Evolutionary conservation across 2,329 filamentous ascomycete species (phyloP).

Genomic region (Orbilia blumenaviensis): DNA sequence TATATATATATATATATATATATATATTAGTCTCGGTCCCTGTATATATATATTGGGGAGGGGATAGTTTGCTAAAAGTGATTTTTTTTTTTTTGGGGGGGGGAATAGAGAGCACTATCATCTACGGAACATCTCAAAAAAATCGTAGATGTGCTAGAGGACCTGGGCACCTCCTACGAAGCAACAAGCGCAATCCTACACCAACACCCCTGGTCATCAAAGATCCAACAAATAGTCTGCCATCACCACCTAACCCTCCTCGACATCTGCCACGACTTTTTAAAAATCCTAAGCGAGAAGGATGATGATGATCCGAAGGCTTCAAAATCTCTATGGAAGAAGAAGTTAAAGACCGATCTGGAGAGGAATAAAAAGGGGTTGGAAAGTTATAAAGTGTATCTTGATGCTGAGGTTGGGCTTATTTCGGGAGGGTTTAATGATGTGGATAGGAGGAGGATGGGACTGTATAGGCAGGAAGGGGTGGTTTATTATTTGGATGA

Average conservation of each 20-base stretch:
- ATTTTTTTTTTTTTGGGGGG: too few relatives aligned
- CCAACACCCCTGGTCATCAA: not conserved
- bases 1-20: too few relatives aligned
- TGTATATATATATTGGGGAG: not conserved
- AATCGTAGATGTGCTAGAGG: slow-evolving; percentile 1
- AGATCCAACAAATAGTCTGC: slow-evolving; percentile 1
- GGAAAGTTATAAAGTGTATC: slow-evolving; percentile 3
- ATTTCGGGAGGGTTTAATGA: not conserved
- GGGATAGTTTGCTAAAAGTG: too few relatives aligned
- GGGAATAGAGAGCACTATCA: not conserved
- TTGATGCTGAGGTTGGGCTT: not conserved
- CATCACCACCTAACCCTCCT: slow-evolving; percentile 1
- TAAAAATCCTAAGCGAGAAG: not conserved
- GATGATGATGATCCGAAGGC: not conserved
- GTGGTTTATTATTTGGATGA: not conserved
- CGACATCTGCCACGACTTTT: slow-evolving; percentile 8
- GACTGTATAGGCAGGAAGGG: not conserved
- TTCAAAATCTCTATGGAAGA: not conserved
- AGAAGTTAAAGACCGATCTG: not conserved
- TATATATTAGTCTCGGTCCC: too few relatives aligned
- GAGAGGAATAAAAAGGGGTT: not conserved
- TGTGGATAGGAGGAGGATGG: not conserved
- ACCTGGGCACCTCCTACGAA: not conserved
- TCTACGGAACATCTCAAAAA: not conserved
- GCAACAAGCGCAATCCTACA: not conserved